Base-by-base conservation (phyloP, 768 basidiomycete species). In the Terana coerulea region DNA sequence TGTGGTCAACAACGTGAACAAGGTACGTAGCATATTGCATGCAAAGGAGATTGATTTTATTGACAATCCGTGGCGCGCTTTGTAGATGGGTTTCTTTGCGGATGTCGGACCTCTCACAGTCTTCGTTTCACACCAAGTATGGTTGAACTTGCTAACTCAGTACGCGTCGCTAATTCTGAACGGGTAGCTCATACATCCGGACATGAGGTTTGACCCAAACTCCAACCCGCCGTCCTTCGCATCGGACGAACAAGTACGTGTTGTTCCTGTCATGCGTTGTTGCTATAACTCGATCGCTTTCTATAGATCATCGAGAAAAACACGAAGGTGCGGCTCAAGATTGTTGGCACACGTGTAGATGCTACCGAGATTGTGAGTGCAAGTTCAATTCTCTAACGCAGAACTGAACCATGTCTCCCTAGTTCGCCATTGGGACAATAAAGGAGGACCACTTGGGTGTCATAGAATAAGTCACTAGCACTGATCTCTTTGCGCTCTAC, bases 381-480 rank as follows among this genome's bases (percentile, higher is more conserved):
- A 11, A 24, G 31, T 22, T 24, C 17, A 49, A 19, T 24, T 7
- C 49, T 35, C 42, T 15, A 17, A 45, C 6, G 26, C 36, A 52
- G 29, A 21, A 39, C 47, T 24, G 28, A 26, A 14, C 31, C 6
- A 31, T 49, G 39, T 25, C 44, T n/a, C 1, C 24, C 1, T 53
- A 97, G 94, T 98, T 98, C 61, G 94, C 94, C 1, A 98, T 98
- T 58, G 95, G 94, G 8, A 93, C 90, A 3, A 97, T 98, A 69
- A 99, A 98, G 73, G 95, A 98, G 68, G 95, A 98, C 66, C 95
- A 94, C 68, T 74, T 98, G 25, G 95, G 95, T 41, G 91, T 95
- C 47, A 91, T 95, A 61, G 91, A 91, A 56, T 91, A 43, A 56
- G 31, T 10, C 3, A 3, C 12, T 22, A 17, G 28, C 15, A 30